Percentiles rank a stretch among this genome's conserved stretches.
Conservation (phyloP, 2,329 filamentous ascomycete species). For the Cytospora paraplurivora region DNA sequence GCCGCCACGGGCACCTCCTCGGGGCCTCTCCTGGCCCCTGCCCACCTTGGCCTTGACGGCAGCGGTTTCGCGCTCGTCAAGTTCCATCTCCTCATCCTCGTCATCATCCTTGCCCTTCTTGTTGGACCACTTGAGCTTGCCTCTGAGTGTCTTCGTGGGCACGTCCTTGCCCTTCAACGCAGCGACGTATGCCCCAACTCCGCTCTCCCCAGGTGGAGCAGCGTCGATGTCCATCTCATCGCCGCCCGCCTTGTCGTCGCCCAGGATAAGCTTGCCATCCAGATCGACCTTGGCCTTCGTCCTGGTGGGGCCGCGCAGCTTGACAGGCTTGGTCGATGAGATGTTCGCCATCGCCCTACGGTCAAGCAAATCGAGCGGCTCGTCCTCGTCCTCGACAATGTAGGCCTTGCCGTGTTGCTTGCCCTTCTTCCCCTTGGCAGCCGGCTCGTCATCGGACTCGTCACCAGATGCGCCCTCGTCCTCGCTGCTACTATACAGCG, state of each 20-base stretch:
- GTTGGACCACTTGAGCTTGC: slow-evolving; percentile 73
- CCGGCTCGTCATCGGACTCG: slow-evolving; percentile 51
- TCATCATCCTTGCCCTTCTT: slow-evolving; percentile 50
- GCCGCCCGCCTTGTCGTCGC: slow-evolving; percentile 46
- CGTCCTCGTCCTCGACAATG: slow-evolving; percentile 92
- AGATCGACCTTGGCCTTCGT: slow-evolving; percentile 70
- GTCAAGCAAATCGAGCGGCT: slow-evolving; percentile 91
- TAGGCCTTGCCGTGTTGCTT: slow-evolving; percentile 70
- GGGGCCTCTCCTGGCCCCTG: slow-evolving; percentile 43
- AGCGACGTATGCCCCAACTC: slow-evolving; percentile 69
- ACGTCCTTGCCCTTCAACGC: slow-evolving; percentile 69
- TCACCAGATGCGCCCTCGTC: slow-evolving; percentile 62
- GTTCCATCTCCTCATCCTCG: slow-evolving; percentile 53
- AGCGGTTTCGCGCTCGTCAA: slow-evolving; percentile 55
- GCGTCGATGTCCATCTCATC: slow-evolving; percentile 59
- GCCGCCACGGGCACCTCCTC: slow-evolving; percentile 33
- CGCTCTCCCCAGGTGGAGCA: slow-evolving; percentile 48
- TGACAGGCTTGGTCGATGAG: slow-evolving; percentile 81
- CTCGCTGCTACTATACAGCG: slow-evolving; percentile 77
- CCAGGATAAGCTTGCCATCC: slow-evolving; percentile 81
- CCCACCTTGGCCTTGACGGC: slow-evolving; percentile 48
- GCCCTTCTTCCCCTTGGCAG: slow-evolving; percentile 46
- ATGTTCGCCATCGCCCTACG: slow-evolving; percentile 89
- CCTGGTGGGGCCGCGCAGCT: slow-evolving; percentile 60
- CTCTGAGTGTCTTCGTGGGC: slow-evolving; percentile 64